A percentile compares a stretch with the other conserved stretches of the same genome.
Conservation (phyloP, 1,284 basidiomycete species). For the Puccinia brachypodii region DNA sequence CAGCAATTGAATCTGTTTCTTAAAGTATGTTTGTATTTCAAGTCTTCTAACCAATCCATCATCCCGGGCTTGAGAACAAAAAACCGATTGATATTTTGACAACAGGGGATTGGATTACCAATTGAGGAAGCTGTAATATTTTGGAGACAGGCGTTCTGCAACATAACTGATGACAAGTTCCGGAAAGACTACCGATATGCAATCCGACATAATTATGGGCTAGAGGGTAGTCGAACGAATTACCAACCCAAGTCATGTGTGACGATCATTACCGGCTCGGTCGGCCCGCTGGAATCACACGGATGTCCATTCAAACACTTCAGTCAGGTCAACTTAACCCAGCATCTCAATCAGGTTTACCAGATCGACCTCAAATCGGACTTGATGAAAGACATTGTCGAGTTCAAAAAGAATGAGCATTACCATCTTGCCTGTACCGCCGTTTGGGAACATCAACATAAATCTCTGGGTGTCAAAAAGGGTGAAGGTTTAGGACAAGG, state of each 20-base stretch:
- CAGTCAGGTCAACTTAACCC: conserved; percentile 76
- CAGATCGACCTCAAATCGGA: conserved; percentile 65
- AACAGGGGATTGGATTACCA: conserved; percentile 82
- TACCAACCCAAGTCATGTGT: conserved; percentile 85
- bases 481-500: conserved; percentile 84
- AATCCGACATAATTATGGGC: conserved; percentile 89
- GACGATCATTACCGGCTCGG: conserved; percentile 76
- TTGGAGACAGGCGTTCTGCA: conserved; percentile 82
- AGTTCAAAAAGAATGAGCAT: conserved; percentile 75
- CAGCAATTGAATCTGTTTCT: conserved; percentile 92
- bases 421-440: conserved; percentile 97
- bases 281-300: conserved; percentile 72
- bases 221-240: conserved; percentile 91
- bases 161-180: conserved; percentile 88
- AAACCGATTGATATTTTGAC: neutral
- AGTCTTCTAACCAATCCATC: neutral
- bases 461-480: conserved; percentile 70
- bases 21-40: conserved; percentile 66
- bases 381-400: conserved; percentile 84
- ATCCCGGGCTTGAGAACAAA: neutral
- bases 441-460: conserved; percentile 92
- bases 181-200: conserved; percentile 99
- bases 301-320: conserved; percentile 97
- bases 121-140: conserved; percentile 92
- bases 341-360: conserved; percentile 74